phyloP scores from a whole-genome alignment of 2,329 filamentous ascomycete genomes.

The Epichloe typhina region DNA sequence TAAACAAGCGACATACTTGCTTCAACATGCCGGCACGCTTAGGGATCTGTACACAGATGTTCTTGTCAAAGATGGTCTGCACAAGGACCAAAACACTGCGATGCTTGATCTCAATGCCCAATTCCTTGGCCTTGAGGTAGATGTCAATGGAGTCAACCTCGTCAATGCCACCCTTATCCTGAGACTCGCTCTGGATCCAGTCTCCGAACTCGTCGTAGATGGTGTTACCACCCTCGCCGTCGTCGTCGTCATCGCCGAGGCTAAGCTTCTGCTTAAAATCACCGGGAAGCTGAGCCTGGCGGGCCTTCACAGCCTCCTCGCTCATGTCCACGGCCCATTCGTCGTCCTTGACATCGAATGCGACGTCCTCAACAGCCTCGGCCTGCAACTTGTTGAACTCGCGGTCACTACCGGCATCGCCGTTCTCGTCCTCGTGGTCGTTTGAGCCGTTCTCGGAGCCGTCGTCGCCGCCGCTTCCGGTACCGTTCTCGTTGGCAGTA shows the following conservation, averaged over 20 bases:
- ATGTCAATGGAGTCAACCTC: slow-evolving; percentile 81
- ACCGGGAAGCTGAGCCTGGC: slow-evolving; percentile 81
- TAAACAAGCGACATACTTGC: slow-evolving; percentile 42
- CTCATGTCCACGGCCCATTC: slow-evolving; percentile 97
- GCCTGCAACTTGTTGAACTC: slow-evolving; percentile 77
- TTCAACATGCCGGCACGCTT: slow-evolving; percentile 77
- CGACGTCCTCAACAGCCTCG: slow-evolving; percentile 32
- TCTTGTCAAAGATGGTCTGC: slow-evolving; percentile 85
- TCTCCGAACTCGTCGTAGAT: slow-evolving; percentile 83
- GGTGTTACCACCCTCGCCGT: slow-evolving; percentile 62
- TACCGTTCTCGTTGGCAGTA: slow-evolving; percentile 41
- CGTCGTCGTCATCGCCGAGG: slow-evolving; percentile 69
- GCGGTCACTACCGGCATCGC: slow-evolving; percentile 74
- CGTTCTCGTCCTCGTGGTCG: slow-evolving; percentile 33
- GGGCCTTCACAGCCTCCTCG: slow-evolving; percentile 86
- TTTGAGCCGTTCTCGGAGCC: slow-evolving; percentile 36
- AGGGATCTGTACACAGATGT: slow-evolving; percentile 77
- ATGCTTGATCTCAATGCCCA: slow-evolving; percentile 90
- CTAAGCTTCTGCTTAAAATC: slow-evolving; percentile 90
- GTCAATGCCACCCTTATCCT: slow-evolving; percentile 58
- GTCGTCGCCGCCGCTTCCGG: slow-evolving; percentile 47
- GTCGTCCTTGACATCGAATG: slow-evolving; percentile 62
- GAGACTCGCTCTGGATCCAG: slow-evolving; percentile 71
- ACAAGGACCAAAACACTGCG: slow-evolving; percentile 84
- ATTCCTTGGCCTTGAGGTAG: slow-evolving; percentile 92